phyloP scores from a whole-genome alignment of 2,329 filamentous ascomycete genomes.

The Tolypocladium cylindrosporum region DNA sequence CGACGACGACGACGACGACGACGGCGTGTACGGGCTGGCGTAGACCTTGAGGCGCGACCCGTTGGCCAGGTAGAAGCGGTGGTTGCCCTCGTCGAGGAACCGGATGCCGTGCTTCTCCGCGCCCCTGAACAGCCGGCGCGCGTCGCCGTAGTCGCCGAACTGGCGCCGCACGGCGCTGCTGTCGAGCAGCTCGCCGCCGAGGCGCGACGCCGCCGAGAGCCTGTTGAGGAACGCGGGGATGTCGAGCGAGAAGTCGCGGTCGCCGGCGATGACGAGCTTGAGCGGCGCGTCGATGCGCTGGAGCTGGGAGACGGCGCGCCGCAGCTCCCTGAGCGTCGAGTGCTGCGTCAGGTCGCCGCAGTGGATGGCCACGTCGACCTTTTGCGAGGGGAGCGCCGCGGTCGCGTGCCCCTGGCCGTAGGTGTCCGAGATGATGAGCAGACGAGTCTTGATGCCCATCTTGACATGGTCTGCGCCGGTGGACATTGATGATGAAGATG shows the following conservation, averaged over 20 bases:
- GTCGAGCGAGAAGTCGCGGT: slow-evolving; percentile 38
- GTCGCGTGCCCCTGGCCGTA: slow-evolving; percentile 7
- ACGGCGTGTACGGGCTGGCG: slow-evolving; percentile 34
- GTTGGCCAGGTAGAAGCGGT: slow-evolving; percentile 28
- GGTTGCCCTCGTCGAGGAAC: slow-evolving; percentile 31
- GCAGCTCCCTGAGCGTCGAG: slow-evolving; percentile 31
- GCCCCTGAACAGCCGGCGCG: slow-evolving; percentile 15
- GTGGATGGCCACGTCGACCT: slow-evolving; percentile 34
- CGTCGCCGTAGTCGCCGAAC: slow-evolving; percentile 28
- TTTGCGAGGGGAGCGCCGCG: not conserved
- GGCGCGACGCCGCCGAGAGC: slow-evolving; percentile 7
- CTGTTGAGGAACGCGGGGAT: slow-evolving; percentile 20
- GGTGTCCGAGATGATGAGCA: slow-evolving; percentile 15
- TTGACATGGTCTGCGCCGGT: not conserved
- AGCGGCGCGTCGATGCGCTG: slow-evolving; percentile 28
- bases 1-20: not conserved
- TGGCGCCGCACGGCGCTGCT: slow-evolving; percentile 9
- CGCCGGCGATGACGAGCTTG: slow-evolving; percentile 40
- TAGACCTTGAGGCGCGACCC: slow-evolving; percentile 31
- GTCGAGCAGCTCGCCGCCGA: not conserved
- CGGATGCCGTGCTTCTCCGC: slow-evolving; percentile 20
- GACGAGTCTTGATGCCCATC: slow-evolving; percentile 7
- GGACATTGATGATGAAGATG: not conserved
- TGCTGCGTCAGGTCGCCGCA: slow-evolving; percentile 38
- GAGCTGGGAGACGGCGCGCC: slow-evolving; percentile 25